These are phyloP conservation scores for Symbiodinium natans DNA, from an alignment of 73 alveolate genomes.

Conservation along the genomic window DNA sequence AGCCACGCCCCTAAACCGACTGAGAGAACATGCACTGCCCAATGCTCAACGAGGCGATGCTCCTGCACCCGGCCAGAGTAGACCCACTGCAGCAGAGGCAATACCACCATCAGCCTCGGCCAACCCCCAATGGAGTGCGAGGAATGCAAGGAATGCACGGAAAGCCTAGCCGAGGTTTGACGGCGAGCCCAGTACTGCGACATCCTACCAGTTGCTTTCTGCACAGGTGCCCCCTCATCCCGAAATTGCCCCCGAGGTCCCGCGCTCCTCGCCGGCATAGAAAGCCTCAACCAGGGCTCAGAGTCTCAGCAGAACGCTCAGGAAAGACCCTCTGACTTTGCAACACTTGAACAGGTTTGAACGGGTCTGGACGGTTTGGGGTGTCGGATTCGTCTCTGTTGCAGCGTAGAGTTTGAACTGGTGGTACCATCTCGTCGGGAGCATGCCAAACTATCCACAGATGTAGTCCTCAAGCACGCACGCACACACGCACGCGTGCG, in stretches of 20 bases:
- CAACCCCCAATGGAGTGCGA: not conserved
- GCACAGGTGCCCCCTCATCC: no score
- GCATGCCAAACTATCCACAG: no score
- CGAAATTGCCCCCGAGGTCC: no score
- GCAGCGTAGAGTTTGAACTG: not conserved
- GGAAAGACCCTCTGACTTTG: not conserved
- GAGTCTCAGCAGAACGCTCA: no score
- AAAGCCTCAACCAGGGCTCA: not conserved
- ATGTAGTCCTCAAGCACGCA: no score
- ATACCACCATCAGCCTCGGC: constrained; percentile 68
- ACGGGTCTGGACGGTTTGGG: no score
- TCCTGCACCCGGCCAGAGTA: constrained; percentile 91
- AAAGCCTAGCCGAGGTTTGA: not conserved
- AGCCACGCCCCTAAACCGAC: no score
- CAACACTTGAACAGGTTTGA: not conserved
- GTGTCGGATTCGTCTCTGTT: not conserved
- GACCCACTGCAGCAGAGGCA: constrained; percentile 86
- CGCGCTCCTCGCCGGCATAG: not conserved
- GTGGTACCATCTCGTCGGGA: no score
- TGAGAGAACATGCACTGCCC: not conserved
- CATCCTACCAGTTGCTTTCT: no score
- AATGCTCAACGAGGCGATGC: not conserved
- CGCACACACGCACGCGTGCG: no score
- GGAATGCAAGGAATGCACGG: not conserved
- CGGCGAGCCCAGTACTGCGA: no score